Base-by-base conservation (phyloP, 129 eudicot genomes). In the Pulicaria dysenterica region DNA sequence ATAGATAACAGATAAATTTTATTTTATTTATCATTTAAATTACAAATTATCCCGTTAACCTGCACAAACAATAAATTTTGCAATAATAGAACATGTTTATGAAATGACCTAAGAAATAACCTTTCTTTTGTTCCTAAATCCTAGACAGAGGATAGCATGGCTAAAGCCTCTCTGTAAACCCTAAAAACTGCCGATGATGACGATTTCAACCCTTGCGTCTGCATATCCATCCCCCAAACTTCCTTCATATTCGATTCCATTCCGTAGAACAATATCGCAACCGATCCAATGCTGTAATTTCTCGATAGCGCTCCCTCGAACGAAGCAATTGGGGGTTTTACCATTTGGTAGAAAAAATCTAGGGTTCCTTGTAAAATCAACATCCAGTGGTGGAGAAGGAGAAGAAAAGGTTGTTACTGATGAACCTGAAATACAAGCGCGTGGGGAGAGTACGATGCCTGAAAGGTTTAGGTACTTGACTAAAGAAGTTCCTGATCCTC, bases 391-490 rank as follows among this genome's bases (percentile, higher is more conserved):
- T 59, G 78, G 44, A 12, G 83, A 41, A 41, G 72, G 38, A 31
- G 73, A 55, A 36, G 68, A 68, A 37, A 73, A 70, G 12, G 54
- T 43, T 40, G 62, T 8, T 41, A 61, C 3, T 38, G 81, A 72
- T 59, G 80, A 82, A 67, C 77, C 71, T 37, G 91, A 84, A 68
- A 49, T 39, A 3, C 77, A 69, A 42, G 87, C 72, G 5, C 70
- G 87, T 48, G 92, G 83, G 9, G 58, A 79, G 73, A 88, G 91
- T 67, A 84, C 84, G 36, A 83, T 83, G 86, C 97, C 94, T 44
- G 94, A 92, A 31, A 84, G 91, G 74, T 92, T 92, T 72, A 68
- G 87, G 55, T 70, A 77, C 70, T 78, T 88, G 81, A 76, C 81
- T 38, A 84, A 82, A 57, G 89, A 83, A 77, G 91, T 70, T 49